Percentiles rank a stretch among this genome's conserved stretches.
Evolutionary conservation across 352 stramenopile genomes (phyloP).

Genomic region (Phytophthora kernoviae): DNA sequence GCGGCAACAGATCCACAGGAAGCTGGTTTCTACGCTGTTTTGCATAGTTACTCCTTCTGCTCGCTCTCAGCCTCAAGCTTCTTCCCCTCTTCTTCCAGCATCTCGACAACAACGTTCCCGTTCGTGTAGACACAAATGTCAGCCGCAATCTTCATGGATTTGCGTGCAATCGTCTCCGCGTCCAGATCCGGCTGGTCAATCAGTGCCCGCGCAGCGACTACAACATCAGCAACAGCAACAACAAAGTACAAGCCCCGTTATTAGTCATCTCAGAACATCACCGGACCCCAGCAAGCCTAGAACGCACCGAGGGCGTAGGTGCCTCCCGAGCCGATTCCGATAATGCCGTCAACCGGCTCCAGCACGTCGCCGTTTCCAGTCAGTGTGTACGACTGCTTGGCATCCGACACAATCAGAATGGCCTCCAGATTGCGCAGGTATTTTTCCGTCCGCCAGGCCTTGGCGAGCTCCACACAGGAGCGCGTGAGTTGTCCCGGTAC

Average conservation of each 20-base stretch:
- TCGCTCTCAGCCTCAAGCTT: slow-evolving; percentile 5
- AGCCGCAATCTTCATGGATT: slow-evolving; percentile 95
- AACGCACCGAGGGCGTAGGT: slow-evolving; percentile 92
- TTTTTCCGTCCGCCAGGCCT: slow-evolving; percentile 99
- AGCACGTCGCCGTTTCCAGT: slow-evolving; percentile 99
- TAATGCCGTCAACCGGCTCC: slow-evolving; percentile 96
- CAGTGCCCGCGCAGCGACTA: slow-evolving; percentile 95
- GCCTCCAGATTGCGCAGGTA: slow-evolving; percentile 96
- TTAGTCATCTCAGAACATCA: background rate
- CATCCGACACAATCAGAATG: slow-evolving; percentile 95
- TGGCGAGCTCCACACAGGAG: slow-evolving; percentile 98
- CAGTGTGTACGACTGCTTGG: slow-evolving; percentile 96
- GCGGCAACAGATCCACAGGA: background rate
- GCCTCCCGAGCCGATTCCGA: slow-evolving; percentile 94
- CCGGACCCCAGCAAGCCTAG: slow-evolving; percentile 6
- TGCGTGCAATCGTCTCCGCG: slow-evolving; percentile 94
- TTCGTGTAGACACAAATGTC: slow-evolving; percentile 99
- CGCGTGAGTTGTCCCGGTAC: slow-evolving; percentile 96
- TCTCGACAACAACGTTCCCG: slow-evolving; percentile 95
- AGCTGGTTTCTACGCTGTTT: slow-evolving; percentile 7
- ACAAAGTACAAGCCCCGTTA: background rate
- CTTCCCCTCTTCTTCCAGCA: slow-evolving; percentile 69
- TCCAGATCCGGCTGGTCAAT: slow-evolving; percentile 93
- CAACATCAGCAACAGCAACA: slow-evolving; percentile 14
- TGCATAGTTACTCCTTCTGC: slow-evolving; percentile 42